Evolutionary conservation across 2,329 filamentous ascomycete genomes (phyloP), one percentile per base, ranked within the genome.

Genomic region (Monilinia fructicola): DNA sequence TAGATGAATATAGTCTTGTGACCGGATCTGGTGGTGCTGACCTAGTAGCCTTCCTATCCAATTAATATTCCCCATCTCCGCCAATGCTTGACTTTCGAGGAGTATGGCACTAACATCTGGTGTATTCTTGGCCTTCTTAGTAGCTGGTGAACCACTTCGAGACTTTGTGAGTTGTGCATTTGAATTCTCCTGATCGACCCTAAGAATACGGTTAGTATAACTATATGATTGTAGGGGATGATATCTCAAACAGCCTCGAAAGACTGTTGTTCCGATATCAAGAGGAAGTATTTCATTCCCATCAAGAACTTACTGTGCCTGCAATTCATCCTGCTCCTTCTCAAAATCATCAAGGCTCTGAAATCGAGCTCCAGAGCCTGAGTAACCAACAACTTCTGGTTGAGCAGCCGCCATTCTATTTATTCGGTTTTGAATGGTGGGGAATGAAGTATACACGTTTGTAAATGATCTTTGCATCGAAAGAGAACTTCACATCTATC

Each of bases 11-110:
- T 31, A 7, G 50, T 16, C 28, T 23, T n/a, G 46, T 40, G 54
- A 26, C 46, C 54, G 40, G 38, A 35, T 35, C 31, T 35, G 31
- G 31, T 35, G 31, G 23, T 31, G n/a, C 62, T 61, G 61, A 75
- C 75, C 73, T 6, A 69, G 60, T 11, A 76, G 66, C 63, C 55
- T 73, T 44, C 73, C 73, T 53, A 76, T 68, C 75, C 75, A 77
- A 56, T 76, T 75, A 7, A 38, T 71, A n/a, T 62, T 60, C 14
- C 74, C 73, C 21, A 75, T 67, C 21, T 72, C 71, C 12, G 68
- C 40, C 6, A 72, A 26, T 18, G 71, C 72, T 26, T 54, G 38
- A 11, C 64, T 42, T 46, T 73, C 73, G 21, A 65, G 67, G 3
- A 50, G 52, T 5, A 70, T 40, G 12, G 46, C 55, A 28, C 67